phyloP scores from a whole-genome alignment of 192 early-diverging fungal genomes.

The Backusella parvicylindrica region DNA sequence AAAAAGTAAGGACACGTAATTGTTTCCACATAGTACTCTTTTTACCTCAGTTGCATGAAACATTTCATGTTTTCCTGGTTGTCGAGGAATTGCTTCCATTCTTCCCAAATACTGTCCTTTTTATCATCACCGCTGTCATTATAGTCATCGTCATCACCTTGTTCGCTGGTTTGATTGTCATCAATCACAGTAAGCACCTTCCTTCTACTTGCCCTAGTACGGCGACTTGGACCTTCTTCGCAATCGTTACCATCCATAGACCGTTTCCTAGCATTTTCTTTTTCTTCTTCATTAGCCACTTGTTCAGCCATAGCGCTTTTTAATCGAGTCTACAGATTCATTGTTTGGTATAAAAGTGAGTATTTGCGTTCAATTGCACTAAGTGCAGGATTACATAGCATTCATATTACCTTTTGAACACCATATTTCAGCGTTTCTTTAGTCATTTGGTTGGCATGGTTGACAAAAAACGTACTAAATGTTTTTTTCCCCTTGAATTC shows the following conservation, averaged over 20 bases:
- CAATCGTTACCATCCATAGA: conserved; percentile 7
- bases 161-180: conserved; percentile 4
- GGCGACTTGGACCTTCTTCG: neutral
- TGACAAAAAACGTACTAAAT: neutral
- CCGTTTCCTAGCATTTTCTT: conserved; percentile 7
- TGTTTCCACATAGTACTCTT: conserved; percentile 1
- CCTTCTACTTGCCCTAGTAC: conserved; percentile 9
- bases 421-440: conserved; percentile 5
- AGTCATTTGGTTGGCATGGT: conserved; percentile 1
- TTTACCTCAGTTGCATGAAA: conserved; percentile 10
- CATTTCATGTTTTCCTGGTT: conserved; percentile 3
- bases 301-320: conserved; percentile 7
- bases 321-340: conserved; percentile 2
- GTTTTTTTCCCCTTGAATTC: neutral
- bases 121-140: conserved; percentile 1
- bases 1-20: conserved; percentile 2
- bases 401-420: conserved; percentile 16
- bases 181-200: conserved; percentile 1
- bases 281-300: conserved; percentile 8
- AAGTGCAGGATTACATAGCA: conserved; percentile 1
- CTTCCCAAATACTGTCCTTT: conserved; percentile 7
- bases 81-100: conserved; percentile 9
- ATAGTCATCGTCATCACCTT: neutral
- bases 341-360: conserved; percentile 10
- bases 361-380: conserved; percentile 2